Evolutionary conservation across 192 early-diverging fungal species (phyloP).

Genomic region (Podila horticola): DNA sequence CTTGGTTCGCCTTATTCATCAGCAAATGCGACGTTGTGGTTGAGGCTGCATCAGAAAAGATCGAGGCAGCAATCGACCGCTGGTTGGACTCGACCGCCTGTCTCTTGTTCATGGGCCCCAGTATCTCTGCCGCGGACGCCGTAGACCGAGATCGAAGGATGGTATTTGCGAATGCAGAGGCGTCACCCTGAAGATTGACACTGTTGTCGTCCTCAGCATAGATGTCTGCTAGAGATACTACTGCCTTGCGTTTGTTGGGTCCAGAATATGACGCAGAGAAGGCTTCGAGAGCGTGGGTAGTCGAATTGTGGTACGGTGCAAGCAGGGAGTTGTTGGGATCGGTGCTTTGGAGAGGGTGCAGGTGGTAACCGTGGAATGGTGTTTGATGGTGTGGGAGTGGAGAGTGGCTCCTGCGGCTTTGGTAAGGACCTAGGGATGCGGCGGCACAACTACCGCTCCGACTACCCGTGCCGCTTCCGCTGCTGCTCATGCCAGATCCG

Average conservation of each 20-base stretch:
- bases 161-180: slow-evolving; percentile 23
- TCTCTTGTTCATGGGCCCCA: slow-evolving; percentile 2
- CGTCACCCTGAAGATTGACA: not conserved
- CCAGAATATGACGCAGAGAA: slow-evolving; percentile 13
- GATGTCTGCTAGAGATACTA: slow-evolving; percentile 36
- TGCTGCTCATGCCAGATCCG: not conserved
- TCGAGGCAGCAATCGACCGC: not conserved
- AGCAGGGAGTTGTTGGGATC: not conserved
- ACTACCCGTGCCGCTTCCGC: not conserved
- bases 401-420: no score
- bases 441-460: not conserved
- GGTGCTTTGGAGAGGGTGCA: not conserved
- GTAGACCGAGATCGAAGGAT: slow-evolving; percentile 4
- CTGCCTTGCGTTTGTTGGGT: slow-evolving; percentile 22
- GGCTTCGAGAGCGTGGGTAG: slow-evolving; percentile 17
- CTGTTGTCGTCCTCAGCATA: slow-evolving; percentile 12
- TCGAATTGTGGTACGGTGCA: slow-evolving; percentile 4
- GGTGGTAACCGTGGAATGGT: not conserved
- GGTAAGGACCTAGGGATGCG: not conserved
- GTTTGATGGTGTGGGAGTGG: not conserved
- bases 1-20: not conserved
- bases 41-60: not conserved
- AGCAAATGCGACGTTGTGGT: no score
- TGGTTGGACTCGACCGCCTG: slow-evolving; percentile 18
- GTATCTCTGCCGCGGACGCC: not conserved